Conservation (phyloP, 352 stramenopile genomes). For the Globisporangium apiculatum region DNA sequence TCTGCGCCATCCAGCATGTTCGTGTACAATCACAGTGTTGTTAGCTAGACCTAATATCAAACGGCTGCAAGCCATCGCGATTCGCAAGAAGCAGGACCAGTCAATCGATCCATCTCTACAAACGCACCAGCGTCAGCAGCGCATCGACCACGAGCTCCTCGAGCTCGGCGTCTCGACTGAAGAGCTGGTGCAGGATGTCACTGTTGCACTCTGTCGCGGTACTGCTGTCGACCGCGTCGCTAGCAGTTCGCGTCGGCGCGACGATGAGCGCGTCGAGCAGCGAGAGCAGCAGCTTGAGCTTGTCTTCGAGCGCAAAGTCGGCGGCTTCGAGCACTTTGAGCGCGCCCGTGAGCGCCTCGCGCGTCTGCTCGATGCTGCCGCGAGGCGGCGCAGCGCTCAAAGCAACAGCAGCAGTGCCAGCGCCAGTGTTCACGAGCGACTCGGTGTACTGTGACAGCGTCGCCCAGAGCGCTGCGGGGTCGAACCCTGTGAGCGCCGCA, state of each 20-base stretch:
- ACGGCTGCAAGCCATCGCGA: no score
- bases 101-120: neutral
- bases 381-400: neutral
- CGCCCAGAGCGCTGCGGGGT: constrained; percentile 51
- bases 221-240: constrained; percentile 1
- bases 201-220: constrained; percentile 15
- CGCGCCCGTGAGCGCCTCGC: constrained; percentile 50
- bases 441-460: constrained; percentile 68
- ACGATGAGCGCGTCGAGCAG: constrained; percentile 49
- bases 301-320: constrained; percentile 58
- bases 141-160: constrained; percentile 69
- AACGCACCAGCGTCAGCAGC: constrained; percentile 44
- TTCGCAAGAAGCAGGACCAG: neutral
- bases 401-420: neutral
- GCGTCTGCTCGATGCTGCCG: constrained; percentile 23
- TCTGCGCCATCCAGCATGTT: constrained; percentile 16
- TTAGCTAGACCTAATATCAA: neutral
- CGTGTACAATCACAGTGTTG: neutral
- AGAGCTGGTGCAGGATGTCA: constrained; percentile 57
- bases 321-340: constrained; percentile 58
- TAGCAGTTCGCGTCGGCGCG: constrained; percentile 4
- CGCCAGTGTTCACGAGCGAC: constrained; percentile 12
- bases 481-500: constrained; percentile 60
- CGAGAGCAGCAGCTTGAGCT: constrained; percentile 56
- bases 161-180: constrained; percentile 51